phyloP scores from a whole-genome alignment of 2,329 filamentous ascomycete genomes.

The Phaeosphaeriaceae sp. region DNA sequence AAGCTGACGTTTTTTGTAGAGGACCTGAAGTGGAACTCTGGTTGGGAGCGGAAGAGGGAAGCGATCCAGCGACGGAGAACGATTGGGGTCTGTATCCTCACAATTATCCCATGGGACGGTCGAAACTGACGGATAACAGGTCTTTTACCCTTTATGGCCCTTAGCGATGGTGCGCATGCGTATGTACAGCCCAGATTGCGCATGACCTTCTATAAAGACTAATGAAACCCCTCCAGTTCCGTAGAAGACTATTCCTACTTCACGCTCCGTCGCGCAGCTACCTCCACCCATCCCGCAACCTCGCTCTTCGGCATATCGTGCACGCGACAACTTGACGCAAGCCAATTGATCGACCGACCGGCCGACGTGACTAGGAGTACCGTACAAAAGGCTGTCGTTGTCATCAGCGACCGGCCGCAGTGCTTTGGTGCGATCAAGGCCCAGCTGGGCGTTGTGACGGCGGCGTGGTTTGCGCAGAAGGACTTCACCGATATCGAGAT shows the following conservation, averaged over 20 bases:
- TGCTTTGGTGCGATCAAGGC: conserved; percentile 90
- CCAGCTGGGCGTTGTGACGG: conserved; percentile 86
- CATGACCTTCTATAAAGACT: background rate
- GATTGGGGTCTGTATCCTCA: conserved; percentile 90
- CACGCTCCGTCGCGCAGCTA: conserved; percentile 72
- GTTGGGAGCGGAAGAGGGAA: conserved; percentile 78
- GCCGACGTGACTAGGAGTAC: conserved; percentile 95
- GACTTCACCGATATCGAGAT: conserved; percentile 95
- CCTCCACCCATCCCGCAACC: conserved; percentile 63
- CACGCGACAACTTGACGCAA: conserved; percentile 86
- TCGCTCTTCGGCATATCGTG: conserved; percentile 97
- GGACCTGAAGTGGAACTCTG: conserved; percentile 94
- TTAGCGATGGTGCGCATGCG: conserved; percentile 95
- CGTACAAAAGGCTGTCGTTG: conserved; percentile 96
- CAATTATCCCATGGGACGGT: too few relatives aligned
- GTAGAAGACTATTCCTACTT: conserved; percentile 99
- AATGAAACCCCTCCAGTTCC: conserved; percentile 60
- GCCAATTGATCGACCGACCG: conserved; percentile 76
- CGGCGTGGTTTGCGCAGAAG: conserved; percentile 93
- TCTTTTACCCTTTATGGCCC: conserved; percentile 86
- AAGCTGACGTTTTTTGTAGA: conserved; percentile 47
- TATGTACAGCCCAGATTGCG: conserved; percentile 55
- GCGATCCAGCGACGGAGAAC: conserved; percentile 81
- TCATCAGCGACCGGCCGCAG: conserved; percentile 89
- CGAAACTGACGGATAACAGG: too few relatives aligned